Percentiles rank a stretch among this genome's conserved stretches.
Conservation (phyloP, 2,329 filamentous ascomycete species). For the Orbilia oligospora region DNA sequence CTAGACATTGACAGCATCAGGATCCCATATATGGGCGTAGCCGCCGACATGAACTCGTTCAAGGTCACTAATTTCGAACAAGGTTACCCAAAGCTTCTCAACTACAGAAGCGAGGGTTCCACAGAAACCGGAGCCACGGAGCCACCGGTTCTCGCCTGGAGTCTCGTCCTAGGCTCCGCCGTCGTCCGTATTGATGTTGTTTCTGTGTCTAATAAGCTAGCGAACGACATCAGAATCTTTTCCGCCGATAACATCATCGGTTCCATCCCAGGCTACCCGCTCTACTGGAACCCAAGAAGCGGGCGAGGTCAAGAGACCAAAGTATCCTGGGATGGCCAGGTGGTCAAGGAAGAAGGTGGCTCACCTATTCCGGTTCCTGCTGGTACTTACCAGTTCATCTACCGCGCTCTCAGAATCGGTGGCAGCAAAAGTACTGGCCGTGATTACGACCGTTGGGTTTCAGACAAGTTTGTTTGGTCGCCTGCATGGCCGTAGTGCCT, state of each 20-base stretch:
- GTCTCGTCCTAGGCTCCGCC: conserved; percentile 37
- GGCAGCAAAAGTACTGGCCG: conserved; percentile 46
- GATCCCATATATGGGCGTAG: conserved; percentile 67
- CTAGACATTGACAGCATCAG: conserved; percentile 66
- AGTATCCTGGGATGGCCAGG: conserved; percentile 28
- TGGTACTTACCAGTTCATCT: conserved; percentile 53
- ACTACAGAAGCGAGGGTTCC: conserved; percentile 25
- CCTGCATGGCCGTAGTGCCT: no score
- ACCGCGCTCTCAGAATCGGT: conserved; percentile 49
- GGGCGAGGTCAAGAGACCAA: conserved; percentile 22
- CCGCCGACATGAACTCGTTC: conserved; percentile 9
- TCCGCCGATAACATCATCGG: conserved; percentile 35
- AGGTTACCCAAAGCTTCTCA: conserved; percentile 3
- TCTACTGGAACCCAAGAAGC: conserved; percentile 56
- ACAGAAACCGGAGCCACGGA: neutral
- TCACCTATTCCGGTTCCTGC: conserved; percentile 33
- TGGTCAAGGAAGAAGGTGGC: conserved; percentile 50
- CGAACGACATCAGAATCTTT: conserved; percentile 48
- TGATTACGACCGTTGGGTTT: conserved; percentile 56
- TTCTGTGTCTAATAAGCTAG: conserved; percentile 24
- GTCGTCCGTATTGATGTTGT: conserved; percentile 48
- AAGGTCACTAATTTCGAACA: neutral
- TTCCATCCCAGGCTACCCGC: conserved; percentile 50
- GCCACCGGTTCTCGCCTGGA: conserved; percentile 27
- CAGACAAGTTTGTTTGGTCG: conserved; percentile 30